Base-by-base conservation (phyloP, 2,329 filamentous ascomycete species). In the Sphaerulina populicola region DNA sequence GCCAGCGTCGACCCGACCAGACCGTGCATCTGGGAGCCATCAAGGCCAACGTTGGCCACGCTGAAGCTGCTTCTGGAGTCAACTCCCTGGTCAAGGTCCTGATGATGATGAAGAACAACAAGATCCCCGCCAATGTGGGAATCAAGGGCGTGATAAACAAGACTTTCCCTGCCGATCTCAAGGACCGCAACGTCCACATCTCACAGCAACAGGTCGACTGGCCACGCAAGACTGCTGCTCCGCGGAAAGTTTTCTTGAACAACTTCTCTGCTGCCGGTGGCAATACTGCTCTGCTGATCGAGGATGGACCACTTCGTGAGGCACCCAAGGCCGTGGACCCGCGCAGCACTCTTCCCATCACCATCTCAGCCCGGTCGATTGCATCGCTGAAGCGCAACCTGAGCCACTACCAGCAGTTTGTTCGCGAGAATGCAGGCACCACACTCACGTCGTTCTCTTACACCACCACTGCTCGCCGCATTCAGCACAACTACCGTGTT, bases 141-240 rank as follows among this genome's bases (percentile, higher is more conserved):
- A 77, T 77, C 66, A 77, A 77, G 66, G 74, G 73, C 41, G 72
- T 74, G 48, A 75, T 77, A 59, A 78, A 78, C 67, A 75, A 77
- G 67, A 72, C 70, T 6, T 77, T 78, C 66, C 75, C 75, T 21
- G 74, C 74, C 55, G 75, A 78, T 59, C 61, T 77, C 31, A 64
- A 62, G 29, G 73, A 76, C 60, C 74, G 75, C 57, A 77, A 76
- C 49, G 73, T 78, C 35, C 71, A 77, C 61, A 77, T 78, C 51
- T 68, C 71, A n/a, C 66, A 67, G 9, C 68, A 68, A 48, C 67
- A 73, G 53, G 70, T 74, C 3, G 64, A 68, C 35, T 75, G 68
- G 59, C 71, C 72, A 27, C 70, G 74, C 23, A 72, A 75, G 42
- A 73, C 73, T 40, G 71, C 68, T 9, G 69, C 70, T 55, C 73